phyloP scores from a whole-genome alignment of 192 early-diverging fungal species.

The Diversispora eburnea region DNA sequence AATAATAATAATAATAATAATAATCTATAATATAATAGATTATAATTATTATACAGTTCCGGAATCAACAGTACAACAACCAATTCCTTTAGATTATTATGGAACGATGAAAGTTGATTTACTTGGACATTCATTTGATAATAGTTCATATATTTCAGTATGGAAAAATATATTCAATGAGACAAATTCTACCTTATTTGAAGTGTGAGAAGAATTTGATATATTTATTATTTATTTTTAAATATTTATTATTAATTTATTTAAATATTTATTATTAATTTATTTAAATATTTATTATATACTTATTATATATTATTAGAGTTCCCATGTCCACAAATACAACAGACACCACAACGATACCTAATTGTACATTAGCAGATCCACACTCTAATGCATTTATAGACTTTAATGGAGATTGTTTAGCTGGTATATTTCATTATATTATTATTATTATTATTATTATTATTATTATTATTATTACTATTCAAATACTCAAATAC shows the following conservation, averaged over 20 bases:
- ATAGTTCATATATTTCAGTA: constrained; percentile 38
- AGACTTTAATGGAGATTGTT: constrained; percentile 90
- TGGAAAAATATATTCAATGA: constrained; percentile 44
- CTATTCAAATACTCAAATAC: too few species aligned
- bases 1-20: neutral
- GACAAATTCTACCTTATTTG: constrained; percentile 34
- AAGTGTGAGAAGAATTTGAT: constrained; percentile 33
- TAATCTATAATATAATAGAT: constrained; percentile 31
- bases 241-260: neutral
- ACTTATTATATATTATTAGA: constrained; percentile 14
- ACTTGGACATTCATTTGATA: constrained; percentile 45
- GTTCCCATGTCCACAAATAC: neutral
- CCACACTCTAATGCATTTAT: constrained; percentile 94
- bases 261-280: neutral
- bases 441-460: too few species aligned
- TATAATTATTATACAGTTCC: constrained; percentile 36
- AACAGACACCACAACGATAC: neutral
- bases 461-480: too few species aligned
- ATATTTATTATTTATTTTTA: constrained; percentile 17
- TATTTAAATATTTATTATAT: neutral
- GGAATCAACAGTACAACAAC: constrained; percentile 48
- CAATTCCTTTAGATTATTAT: constrained; percentile 58
- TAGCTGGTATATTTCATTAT: constrained; percentile 50
- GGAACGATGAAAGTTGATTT: constrained; percentile 62
- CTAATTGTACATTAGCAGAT: constrained; percentile 58